Conservation (phyloP, 2,329 filamentous ascomycete genomes). For the Thermochaetoides dissita region DNA sequence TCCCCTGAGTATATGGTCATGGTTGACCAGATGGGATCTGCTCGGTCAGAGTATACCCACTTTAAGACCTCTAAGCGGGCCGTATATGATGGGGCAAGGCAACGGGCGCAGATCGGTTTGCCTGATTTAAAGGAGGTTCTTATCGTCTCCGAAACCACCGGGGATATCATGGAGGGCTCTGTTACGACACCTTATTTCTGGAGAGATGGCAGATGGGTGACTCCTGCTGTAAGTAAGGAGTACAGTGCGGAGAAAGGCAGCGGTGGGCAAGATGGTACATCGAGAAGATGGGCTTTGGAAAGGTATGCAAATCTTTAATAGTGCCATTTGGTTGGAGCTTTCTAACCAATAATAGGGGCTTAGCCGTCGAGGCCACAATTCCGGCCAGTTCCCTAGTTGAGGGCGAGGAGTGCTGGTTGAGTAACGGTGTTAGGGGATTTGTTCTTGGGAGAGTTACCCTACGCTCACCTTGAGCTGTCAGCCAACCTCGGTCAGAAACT, state of each 20-base stretch:
- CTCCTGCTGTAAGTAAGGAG: slow-evolving; percentile 46
- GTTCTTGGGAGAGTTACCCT: slow-evolving; percentile 30
- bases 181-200: slow-evolving; percentile 73
- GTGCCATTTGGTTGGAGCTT: neutral
- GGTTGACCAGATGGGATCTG: slow-evolving; percentile 28
- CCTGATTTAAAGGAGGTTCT: slow-evolving; percentile 56
- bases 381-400: slow-evolving; percentile 44
- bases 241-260: slow-evolving; percentile 31
- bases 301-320: slow-evolving; percentile 28
- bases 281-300: slow-evolving; percentile 68
- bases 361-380: slow-evolving; percentile 55
- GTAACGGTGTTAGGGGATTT: slow-evolving; percentile 77
- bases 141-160: slow-evolving; percentile 45
- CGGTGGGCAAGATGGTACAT: slow-evolving; percentile 73
- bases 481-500: too few relatives aligned
- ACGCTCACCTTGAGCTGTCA: too few relatives aligned
- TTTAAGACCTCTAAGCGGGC: slow-evolving; percentile 71
- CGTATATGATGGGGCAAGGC: slow-evolving; percentile 58
- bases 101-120: slow-evolving; percentile 40
- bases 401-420: slow-evolving; percentile 75
- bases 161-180: slow-evolving; percentile 71
- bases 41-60: slow-evolving; percentile 53
- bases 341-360: slow-evolving; percentile 23
- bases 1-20: slow-evolving; percentile 28
- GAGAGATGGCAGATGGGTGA: slow-evolving; percentile 61